Conservation (phyloP, 345 rosid genomes). For the Nephelium lappaceum region DNA sequence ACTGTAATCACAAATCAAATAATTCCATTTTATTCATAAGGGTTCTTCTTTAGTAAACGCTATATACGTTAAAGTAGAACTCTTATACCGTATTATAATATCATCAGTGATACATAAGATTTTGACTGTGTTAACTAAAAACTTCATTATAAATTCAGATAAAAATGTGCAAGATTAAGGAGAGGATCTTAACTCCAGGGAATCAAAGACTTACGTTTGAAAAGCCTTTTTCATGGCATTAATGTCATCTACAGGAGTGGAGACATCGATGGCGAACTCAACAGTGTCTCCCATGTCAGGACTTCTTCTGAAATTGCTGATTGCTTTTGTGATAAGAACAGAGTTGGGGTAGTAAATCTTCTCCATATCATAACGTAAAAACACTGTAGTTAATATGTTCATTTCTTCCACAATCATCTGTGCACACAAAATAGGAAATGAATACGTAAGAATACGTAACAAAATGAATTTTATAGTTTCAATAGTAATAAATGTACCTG, state of each 20-base stretch:
- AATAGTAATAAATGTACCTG: slow-evolving; percentile 42
- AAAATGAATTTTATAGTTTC: not conserved
- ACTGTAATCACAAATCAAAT: no score
- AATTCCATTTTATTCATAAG: no score
- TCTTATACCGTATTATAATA: no score
- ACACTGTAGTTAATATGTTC: slow-evolving; percentile 81
- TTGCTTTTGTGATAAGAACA: slow-evolving; percentile 59
- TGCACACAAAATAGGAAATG: not conserved
- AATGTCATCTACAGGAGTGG: slow-evolving; percentile 47
- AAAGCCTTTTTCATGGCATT: slow-evolving; percentile 60
- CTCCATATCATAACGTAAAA: slow-evolving; percentile 75
- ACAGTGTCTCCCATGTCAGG: slow-evolving; percentile 58
- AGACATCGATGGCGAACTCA: slow-evolving; percentile 49
- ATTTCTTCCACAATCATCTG: slow-evolving; percentile 89
- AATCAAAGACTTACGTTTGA: slow-evolving; percentile 35
- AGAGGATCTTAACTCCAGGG: not conserved
- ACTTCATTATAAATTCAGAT: no score
- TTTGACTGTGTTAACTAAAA: no score
- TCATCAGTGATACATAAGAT: no score
- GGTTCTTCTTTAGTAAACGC: no score
- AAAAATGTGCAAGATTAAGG: not conserved
- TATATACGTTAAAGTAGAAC: no score
- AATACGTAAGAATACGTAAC: not conserved
- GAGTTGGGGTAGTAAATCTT: slow-evolving; percentile 79
- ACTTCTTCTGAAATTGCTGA: slow-evolving; percentile 64